Evolutionary conservation across 1,284 basidiomycete species (phyloP).

Genomic region (Pseudozyma sp.): DNA sequence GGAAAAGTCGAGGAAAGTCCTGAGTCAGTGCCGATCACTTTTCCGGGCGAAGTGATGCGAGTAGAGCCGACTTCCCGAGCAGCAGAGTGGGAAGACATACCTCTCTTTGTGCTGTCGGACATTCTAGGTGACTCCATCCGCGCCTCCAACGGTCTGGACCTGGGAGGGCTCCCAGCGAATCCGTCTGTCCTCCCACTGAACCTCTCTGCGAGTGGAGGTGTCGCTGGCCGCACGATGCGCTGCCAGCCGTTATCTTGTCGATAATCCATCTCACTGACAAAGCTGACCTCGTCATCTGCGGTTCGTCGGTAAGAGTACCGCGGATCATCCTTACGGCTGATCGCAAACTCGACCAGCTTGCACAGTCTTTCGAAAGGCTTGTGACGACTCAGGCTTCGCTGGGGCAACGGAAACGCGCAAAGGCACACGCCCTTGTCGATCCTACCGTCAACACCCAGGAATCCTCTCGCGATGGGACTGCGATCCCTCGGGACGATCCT

Average conservation of each 20-base stretch:
- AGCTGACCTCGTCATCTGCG: not conserved
- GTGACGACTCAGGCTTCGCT: rapidly evolving
- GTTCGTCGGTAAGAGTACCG: not conserved
- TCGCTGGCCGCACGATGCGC: too few relatives aligned
- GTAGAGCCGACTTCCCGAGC: not conserved
- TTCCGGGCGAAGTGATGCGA: too few relatives aligned
- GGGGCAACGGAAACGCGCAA: not conserved
- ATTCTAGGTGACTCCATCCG: too few relatives aligned
- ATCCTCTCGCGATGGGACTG: not conserved
- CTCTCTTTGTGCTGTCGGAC: too few relatives aligned
- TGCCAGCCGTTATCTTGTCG: too few relatives aligned
- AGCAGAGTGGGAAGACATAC: slow-evolving; percentile 1
- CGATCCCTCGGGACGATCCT: not conserved
- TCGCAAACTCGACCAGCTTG: slow-evolving; percentile 1
- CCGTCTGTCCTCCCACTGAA: too few relatives aligned
- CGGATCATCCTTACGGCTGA: not conserved
- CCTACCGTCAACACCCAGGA: not conserved
- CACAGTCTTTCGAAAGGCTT: slow-evolving; percentile 10
- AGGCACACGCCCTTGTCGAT: not conserved
- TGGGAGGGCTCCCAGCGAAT: too few relatives aligned
- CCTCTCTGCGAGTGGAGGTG: too few relatives aligned
- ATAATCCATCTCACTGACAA: too few relatives aligned
- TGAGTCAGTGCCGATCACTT: not conserved
- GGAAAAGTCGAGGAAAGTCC: not conserved
- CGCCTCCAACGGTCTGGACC: too few relatives aligned